These are phyloP conservation scores for Fagus crenata DNA, from an alignment of 306 rosid species.

Conservation along the genomic window DNA sequence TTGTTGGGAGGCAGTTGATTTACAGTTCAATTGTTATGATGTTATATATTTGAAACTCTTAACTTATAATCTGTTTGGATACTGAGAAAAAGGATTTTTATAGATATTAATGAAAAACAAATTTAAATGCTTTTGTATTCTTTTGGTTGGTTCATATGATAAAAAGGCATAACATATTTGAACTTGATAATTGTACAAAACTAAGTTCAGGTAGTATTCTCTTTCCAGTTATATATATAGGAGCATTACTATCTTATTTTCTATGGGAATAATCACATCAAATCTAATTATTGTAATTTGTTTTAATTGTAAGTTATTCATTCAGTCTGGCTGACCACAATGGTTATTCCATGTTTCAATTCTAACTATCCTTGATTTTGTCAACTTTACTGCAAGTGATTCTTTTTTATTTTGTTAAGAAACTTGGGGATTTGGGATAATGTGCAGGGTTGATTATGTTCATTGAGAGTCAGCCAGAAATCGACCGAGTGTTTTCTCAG, in stretches of 20 bases:
- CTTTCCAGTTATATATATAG: no score
- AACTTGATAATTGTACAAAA: background rate
- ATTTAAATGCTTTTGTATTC: background rate
- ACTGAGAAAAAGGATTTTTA: background rate
- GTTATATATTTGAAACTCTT: background rate
- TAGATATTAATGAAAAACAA: background rate
- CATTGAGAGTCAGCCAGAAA: conserved; percentile 24
- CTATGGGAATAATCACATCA: background rate
- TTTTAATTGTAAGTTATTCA: background rate
- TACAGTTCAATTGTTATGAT: background rate
- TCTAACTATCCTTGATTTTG: background rate
- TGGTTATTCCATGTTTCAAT: background rate
- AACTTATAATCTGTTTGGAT: background rate
- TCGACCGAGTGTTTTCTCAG: conserved; percentile 24
- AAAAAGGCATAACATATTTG: background rate
- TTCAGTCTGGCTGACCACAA: background rate
- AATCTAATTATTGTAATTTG: background rate
- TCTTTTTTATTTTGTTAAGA: conserved; percentile 10
- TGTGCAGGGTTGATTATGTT: conserved; percentile 48
- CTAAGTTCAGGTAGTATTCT: background rate
- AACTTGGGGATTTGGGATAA: conserved; percentile 17
- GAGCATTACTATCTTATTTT: background rate
- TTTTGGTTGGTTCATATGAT: background rate
- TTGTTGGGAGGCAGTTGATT: background rate
- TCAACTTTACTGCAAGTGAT: background rate